Evolutionary conservation across 495 filamentous ascomycete species (phyloP).

Genomic region (Sphaerosporella brunnea): DNA sequence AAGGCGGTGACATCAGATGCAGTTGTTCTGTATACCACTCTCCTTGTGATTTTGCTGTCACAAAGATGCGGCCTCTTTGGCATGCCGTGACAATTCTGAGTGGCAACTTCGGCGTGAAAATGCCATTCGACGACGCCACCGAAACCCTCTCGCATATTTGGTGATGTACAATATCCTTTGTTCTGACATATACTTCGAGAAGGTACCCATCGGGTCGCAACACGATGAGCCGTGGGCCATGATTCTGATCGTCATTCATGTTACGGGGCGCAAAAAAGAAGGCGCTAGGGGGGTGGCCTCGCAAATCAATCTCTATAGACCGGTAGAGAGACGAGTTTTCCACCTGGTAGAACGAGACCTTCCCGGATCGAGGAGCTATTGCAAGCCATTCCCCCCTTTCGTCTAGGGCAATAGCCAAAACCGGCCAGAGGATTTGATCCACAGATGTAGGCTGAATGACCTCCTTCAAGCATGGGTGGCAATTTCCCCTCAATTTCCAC

Average conservation of each 20-base stretch:
- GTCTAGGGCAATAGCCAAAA: conserved; percentile 42
- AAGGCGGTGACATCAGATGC: conserved; percentile 15
- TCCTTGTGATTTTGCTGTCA: conserved; percentile 21
- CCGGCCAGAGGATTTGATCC: conserved; percentile 31
- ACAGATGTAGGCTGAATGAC: conserved; percentile 20
- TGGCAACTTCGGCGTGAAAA: conserved; percentile 22
- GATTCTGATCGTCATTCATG: conserved; percentile 9
- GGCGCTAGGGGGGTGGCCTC: conserved; percentile 35
- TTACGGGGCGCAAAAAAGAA: conserved; percentile 37
- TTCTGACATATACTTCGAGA: conserved; percentile 31
- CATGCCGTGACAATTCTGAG: conserved; percentile 25
- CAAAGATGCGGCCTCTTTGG: conserved; percentile 19
- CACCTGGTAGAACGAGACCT: conserved; percentile 42
- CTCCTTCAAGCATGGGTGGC: conserved; percentile 18
- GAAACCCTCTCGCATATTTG: conserved; percentile 16
- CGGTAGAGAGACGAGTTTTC: conserved; percentile 34
- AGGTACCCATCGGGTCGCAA: conserved; percentile 41
- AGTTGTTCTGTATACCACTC: conserved; percentile 21
- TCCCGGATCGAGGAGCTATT: conserved; percentile 38
- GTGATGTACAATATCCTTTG: conserved; percentile 12
- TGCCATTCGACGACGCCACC: conserved; percentile 25
- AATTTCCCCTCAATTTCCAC: conserved; percentile 35
- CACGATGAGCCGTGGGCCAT: conserved; percentile 30
- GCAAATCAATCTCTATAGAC: conserved; percentile 32
- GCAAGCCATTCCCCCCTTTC: conserved; percentile 43